Conservation (phyloP, 176 grass and related monocot species). For the Pharus latifolius region DNA sequence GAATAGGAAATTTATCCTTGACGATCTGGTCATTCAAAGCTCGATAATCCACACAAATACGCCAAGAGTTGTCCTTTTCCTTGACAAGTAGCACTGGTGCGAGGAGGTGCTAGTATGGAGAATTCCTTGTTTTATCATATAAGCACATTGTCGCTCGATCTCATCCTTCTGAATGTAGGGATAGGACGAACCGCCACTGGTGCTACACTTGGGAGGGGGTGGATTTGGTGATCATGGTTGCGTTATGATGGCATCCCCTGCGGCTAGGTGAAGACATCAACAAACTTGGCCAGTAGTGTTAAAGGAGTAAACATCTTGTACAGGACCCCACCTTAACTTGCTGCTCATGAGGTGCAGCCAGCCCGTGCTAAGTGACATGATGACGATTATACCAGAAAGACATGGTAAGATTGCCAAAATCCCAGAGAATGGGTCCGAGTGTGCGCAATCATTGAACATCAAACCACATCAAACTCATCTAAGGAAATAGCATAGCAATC, state of each 20-base stretch:
- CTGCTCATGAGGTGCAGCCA: rapidly evolving
- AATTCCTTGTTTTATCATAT: not conserved
- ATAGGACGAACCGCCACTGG: not conserved
- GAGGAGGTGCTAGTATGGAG: not conserved
- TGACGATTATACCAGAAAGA: not conserved
- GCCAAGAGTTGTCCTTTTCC: not conserved
- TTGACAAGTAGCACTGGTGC: not conserved
- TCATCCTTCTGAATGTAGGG: not conserved
- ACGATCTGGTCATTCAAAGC: not conserved
- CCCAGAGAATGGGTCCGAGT: not conserved
- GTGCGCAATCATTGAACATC: not conserved
- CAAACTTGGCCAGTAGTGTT: not conserved
- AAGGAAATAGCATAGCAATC: not conserved
- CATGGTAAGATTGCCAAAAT: not conserved
- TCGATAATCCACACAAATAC: not conserved
- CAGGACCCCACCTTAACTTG: not conserved
- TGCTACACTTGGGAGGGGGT: rapidly evolving
- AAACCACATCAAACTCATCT: not conserved
- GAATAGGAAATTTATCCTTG: not conserved
- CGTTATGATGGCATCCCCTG: not conserved
- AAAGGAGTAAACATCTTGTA: not conserved
- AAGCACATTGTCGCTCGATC: not conserved
- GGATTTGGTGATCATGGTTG: not conserved
- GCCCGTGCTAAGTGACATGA: not conserved
- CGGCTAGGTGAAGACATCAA: not conserved